Evolutionary conservation across 208 protist genomes (phyloP).

Genomic region (Wallacemonas sp.): DNA sequence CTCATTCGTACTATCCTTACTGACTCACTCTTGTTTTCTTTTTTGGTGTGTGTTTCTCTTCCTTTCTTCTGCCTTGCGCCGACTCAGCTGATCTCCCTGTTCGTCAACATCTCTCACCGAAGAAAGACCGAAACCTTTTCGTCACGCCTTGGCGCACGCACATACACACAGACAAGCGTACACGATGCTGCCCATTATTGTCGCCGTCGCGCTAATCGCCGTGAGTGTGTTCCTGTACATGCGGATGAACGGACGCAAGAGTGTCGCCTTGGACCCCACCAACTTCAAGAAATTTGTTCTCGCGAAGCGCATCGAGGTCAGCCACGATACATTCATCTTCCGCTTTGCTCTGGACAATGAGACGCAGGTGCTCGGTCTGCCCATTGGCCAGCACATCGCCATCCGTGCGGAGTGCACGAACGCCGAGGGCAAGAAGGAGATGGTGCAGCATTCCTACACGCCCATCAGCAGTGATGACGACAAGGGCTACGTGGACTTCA

Average conservation of each 20-base stretch:
- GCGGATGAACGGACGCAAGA: constrained; percentile 1
- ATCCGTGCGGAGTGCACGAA: constrained; percentile 39
- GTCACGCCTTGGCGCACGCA: neutral
- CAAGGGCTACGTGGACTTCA: constrained; percentile 89
- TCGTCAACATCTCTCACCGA: neutral
- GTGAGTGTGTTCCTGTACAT: constrained; percentile 26
- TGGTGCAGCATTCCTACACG: constrained; percentile 89
- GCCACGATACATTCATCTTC: constrained; percentile 75
- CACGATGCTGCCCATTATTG: constrained; percentile 5
- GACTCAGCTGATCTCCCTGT: neutral
- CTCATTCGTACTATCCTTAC: neutral
- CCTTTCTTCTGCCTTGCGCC: neutral
- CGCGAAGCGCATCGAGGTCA: constrained; percentile 52
- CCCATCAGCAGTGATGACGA: constrained; percentile 88
- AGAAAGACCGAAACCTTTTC: too few species aligned
- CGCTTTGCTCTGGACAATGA: constrained; percentile 67
- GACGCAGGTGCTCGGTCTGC: constrained; percentile 65
- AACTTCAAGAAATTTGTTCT: constrained; percentile 63
- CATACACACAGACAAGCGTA: neutral
- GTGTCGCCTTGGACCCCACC: constrained; percentile 42
- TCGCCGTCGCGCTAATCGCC: constrained; percentile 20
- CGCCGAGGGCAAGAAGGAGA: constrained; percentile 37
- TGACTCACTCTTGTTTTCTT: neutral
- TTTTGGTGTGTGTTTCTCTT: neutral
- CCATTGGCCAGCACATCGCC: constrained; percentile 79